phyloP scores from a whole-genome alignment of 2,329 filamentous ascomycete genomes.

The Fusarium xyrophilum region DNA sequence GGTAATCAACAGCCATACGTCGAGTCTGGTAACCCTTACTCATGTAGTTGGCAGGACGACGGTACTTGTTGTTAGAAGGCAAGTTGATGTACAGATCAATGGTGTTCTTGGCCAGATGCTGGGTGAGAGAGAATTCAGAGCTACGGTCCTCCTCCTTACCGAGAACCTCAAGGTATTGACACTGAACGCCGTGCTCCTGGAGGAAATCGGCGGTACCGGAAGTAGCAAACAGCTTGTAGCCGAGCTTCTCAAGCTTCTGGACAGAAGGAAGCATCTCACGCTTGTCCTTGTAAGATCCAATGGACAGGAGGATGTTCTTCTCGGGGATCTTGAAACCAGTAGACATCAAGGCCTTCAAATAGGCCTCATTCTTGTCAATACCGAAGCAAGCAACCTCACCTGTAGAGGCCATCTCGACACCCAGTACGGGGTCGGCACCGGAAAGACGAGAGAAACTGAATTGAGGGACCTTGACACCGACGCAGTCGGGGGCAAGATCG shows the following conservation, averaged over 20 bases:
- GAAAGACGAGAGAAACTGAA: conserved; percentile 98
- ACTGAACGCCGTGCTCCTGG: conserved; percentile 87
- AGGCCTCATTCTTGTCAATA: conserved; percentile 94
- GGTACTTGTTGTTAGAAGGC: conserved; percentile 97
- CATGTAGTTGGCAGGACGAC: conserved; percentile 97
- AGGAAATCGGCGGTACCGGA: conserved; percentile 97
- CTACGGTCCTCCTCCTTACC: conserved; percentile 83
- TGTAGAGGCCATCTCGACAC: conserved; percentile 99
- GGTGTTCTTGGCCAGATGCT: conserved; percentile 96
- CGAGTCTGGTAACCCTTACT: conserved; percentile 96
- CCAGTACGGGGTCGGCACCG: conserved; percentile 92
- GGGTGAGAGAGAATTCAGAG: conserved; percentile 94
- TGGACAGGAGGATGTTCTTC: conserved; percentile 92
- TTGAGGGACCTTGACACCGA: conserved; percentile 97
- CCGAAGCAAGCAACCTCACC: conserved; percentile 98
- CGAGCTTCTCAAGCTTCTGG: conserved; percentile 84
- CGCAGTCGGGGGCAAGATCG: conserved; percentile 78
- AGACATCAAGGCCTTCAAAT: conserved; percentile 93
- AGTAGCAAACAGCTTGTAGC: conserved; percentile 95
- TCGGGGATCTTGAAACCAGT: conserved; percentile 97
- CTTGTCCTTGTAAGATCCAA: conserved; percentile 98
- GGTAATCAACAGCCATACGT: conserved; percentile 97
- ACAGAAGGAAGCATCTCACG: conserved; percentile 95
- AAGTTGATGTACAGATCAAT: conserved; percentile 99
- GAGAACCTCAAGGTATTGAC: conserved; percentile 92